These are phyloP conservation scores for Solanum rostratum DNA, from an alignment of 257 asterid genomes.

Conservation along the genomic window DNA sequence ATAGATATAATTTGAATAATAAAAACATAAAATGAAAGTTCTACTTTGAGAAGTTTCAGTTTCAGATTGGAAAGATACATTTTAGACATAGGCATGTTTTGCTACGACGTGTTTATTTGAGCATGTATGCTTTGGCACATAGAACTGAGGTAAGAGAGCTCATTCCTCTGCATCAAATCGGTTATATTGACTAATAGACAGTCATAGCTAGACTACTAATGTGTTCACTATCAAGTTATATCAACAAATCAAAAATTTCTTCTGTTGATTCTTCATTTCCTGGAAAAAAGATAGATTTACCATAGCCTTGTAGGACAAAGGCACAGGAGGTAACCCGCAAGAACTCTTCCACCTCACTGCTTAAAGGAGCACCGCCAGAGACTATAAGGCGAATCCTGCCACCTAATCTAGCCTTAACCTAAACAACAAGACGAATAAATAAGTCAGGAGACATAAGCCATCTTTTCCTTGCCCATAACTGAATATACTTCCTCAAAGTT, in stretches of 20 bases:
- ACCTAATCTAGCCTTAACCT: constrained; percentile 85
- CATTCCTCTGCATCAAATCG: neutral
- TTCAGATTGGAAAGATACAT: neutral
- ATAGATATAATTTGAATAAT: neutral
- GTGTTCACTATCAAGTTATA: neutral
- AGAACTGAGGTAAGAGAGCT: neutral
- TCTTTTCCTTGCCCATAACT: neutral
- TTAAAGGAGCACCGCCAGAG: constrained; percentile 93
- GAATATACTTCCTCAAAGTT: neutral
- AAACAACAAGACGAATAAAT: neutral
- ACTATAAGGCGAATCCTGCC: constrained; percentile 84
- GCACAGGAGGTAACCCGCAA: constrained; percentile 88
- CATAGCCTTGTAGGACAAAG: constrained; percentile 92
- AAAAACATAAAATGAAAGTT: neutral
- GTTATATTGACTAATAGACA: neutral
- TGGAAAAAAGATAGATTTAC: constrained; percentile 19
- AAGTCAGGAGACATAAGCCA: neutral
- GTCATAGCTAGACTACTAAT: neutral
- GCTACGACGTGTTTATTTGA: neutral
- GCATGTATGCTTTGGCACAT: neutral
- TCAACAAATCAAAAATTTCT: neutral
- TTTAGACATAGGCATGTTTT: neutral
- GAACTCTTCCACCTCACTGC: constrained; percentile 90
- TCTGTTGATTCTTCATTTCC: neutral
- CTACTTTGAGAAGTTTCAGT: neutral